Base-by-base conservation (phyloP, 768 basidiomycete genomes). In the Cyclocybe cylindracea region DNA sequence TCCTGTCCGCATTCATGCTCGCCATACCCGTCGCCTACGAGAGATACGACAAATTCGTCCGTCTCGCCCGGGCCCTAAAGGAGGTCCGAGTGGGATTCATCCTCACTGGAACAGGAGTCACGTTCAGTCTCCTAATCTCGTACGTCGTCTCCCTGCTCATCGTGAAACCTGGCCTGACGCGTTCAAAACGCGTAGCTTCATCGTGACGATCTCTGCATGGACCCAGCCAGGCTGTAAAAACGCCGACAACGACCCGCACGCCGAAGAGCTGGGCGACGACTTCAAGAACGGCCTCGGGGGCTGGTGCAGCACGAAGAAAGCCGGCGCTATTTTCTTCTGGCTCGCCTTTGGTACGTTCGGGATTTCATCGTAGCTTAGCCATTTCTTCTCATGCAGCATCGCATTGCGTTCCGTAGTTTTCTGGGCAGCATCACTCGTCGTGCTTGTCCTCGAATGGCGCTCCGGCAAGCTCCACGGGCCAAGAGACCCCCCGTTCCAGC, bases 301-400 rank as follows among this genome's bases (percentile, higher is more conserved):
- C 0, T 97, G 91, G 90, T 98, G 94, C 69, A 84, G 77, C 56
- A 95, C 94, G 6, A 98, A 97, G 73, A 94, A 92, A 61, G 94
- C 94, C 2, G 91, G 82, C 0, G 84, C 84, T 4, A 82, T 95
- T 41, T 97, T 98, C 70, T 87, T 94, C 66, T 96, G 94, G 94
- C 66, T 93, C 7, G 75, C 83, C 1, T 90, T 91, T 48, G 77
- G 91, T 91, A 58, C 42, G 85, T 75, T 7, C 13, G 5, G 24
- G 32, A 16, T 5, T 44, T 34, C 43, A 31, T 38, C 46, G 24
- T 29, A 10, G 31, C 24, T 39, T 16, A 32, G 37, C 13, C 8
- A 43, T n/a, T 16, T 33, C 36, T 48, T 16, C 32, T 40, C 10
- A 46, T 37, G 34, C 13, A 34, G n/a, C 42, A n/a, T 42, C 5